A percentile compares a stretch with the other conserved stretches of the same genome.
Conservation (phyloP, 2,329 filamentous ascomycete species). For the Aspergillus oerlinghausenensis region DNA sequence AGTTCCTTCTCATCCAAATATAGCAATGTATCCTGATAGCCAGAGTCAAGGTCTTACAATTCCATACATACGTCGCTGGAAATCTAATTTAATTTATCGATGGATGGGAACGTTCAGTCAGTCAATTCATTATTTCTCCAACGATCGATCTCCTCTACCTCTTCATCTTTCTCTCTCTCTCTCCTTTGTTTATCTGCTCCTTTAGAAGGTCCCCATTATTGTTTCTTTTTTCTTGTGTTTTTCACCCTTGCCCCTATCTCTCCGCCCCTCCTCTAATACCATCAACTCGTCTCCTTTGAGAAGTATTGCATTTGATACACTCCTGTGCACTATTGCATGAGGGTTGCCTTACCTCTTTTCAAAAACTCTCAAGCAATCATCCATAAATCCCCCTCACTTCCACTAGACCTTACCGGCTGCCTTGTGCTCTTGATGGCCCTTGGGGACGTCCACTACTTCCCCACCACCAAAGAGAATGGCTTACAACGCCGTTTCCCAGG, state of each 20-base stretch:
- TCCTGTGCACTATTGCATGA: not conserved
- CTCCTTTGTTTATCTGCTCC: not conserved
- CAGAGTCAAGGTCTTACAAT: not conserved
- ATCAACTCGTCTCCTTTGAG: not conserved
- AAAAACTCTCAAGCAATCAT: not conserved
- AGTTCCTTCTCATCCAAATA: not conserved
- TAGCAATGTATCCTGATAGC: not conserved
- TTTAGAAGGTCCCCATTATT: not conserved
- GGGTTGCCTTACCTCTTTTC: not conserved
- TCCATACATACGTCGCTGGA: not conserved
- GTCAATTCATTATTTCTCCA: not conserved
- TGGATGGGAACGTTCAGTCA: not conserved
- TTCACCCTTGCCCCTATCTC: not conserved
- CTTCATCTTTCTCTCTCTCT: not conserved
- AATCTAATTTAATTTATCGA: not conserved
- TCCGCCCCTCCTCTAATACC: not conserved
- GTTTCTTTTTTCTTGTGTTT: not conserved
- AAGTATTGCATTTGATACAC: not conserved
- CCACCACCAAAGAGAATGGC: constrained; percentile 29
- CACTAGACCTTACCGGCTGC: not conserved
- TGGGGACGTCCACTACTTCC: not conserved
- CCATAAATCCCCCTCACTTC: not conserved
- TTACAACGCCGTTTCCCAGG: constrained; percentile 42
- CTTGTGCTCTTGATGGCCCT: not conserved
- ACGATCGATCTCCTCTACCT: not conserved